Evolutionary conservation across 1,139 yeast species (phyloP).

Genomic region (Geotrichum histeridarum): DNA sequence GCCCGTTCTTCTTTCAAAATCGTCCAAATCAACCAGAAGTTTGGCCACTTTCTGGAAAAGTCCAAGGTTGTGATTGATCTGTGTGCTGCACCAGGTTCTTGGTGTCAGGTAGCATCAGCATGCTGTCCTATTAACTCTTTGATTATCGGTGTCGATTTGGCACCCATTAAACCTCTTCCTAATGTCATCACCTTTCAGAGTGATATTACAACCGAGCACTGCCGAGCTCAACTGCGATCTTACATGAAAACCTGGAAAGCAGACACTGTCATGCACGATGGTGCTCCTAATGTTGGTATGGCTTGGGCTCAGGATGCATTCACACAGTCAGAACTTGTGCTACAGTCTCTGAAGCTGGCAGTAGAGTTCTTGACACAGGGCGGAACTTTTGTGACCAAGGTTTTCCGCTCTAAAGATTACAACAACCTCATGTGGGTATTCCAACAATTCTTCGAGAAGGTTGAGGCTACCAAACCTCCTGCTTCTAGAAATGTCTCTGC

Average conservation of each 20-base stretch:
- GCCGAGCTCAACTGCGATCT: slow-evolving; percentile 88
- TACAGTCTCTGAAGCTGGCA: slow-evolving; percentile 88
- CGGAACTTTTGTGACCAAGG: slow-evolving; percentile 95
- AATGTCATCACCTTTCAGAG: slow-evolving; percentile 91
- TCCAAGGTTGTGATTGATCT: slow-evolving; percentile 96
- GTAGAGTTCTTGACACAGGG: slow-evolving; percentile 89
- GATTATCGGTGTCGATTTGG: slow-evolving; percentile 96
- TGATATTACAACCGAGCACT: slow-evolving; percentile 96
- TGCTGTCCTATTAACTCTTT: slow-evolving; percentile 87
- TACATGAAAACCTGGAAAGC: slow-evolving; percentile 99
- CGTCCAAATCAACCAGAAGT: slow-evolving; percentile 91
- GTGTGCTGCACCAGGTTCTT: slow-evolving; percentile 99
- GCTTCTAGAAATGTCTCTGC: slow-evolving; percentile 98
- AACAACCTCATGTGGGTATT: slow-evolving; percentile 96
- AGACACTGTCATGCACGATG: slow-evolving; percentile 95
- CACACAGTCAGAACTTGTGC: slow-evolving; percentile 91
- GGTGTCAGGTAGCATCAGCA: slow-evolving; percentile 98
- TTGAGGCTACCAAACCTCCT: slow-evolving; percentile 98
- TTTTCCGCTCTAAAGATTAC: slow-evolving; percentile 96
- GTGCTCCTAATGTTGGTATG: slow-evolving; percentile 99
- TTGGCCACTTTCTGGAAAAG: slow-evolving; percentile 88
- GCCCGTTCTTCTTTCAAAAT: slow-evolving; percentile 98
- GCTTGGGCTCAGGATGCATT: slow-evolving; percentile 99
- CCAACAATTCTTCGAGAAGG: slow-evolving; percentile 90
- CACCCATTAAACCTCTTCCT: slow-evolving; percentile 91